phyloP scores from a whole-genome alignment of 352 stramenopile species.

The Pythium rishiriense region DNA sequence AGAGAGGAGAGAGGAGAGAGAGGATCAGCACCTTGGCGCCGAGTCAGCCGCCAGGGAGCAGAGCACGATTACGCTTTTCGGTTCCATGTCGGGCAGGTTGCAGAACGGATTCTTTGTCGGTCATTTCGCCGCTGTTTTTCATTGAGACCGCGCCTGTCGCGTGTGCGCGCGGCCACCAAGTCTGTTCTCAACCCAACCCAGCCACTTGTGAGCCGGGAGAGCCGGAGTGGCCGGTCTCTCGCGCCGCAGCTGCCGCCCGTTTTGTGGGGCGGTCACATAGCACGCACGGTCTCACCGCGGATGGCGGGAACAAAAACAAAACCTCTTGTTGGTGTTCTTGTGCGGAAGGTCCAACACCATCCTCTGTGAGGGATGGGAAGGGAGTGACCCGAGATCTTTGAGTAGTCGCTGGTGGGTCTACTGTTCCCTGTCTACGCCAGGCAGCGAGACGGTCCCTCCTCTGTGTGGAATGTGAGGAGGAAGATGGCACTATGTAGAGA shows the following conservation, averaged over 20 bases:
- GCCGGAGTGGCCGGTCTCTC: conserved; percentile 1
- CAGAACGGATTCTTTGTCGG: no score
- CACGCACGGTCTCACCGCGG: neutral
- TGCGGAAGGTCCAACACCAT: no score
- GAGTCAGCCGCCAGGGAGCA: neutral
- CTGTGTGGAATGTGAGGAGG: neutral
- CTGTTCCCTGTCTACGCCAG: neutral
- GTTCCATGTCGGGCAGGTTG: no score
- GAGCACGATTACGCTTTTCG: neutral
- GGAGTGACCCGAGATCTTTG: neutral
- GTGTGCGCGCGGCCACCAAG: neutral
- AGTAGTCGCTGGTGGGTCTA: neutral
- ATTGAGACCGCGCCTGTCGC: neutral
- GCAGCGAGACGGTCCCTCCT: neutral
- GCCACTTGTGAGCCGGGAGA: neutral
- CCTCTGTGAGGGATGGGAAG: neutral
- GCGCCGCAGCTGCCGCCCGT: neutral
- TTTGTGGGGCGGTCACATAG: neutral
- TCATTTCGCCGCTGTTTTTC: neutral
- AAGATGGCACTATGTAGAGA: no score
- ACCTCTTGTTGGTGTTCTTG: neutral
- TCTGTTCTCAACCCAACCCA: conserved; percentile 1
- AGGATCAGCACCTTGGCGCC: neutral
- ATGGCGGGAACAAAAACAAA: neutral
- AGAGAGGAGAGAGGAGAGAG: neutral